Evolutionary conservation across 768 basidiomycete species (phyloP), one percentile per base, ranked within the genome.

Genomic region (Auricularia heimuer): DNA sequence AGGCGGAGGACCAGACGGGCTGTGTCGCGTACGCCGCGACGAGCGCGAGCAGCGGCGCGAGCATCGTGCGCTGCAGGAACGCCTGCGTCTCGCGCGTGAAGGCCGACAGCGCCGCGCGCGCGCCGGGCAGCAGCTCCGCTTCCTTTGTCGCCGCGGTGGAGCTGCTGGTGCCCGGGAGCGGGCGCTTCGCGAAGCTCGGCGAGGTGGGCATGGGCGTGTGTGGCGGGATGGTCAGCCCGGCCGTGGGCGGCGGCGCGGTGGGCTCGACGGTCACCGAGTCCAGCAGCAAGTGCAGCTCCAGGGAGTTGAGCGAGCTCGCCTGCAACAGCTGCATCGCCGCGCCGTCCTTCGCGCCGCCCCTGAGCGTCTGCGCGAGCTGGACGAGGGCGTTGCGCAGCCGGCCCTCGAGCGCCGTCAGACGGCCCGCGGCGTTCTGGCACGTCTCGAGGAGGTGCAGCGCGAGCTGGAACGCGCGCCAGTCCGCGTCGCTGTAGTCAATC

Each of bases 391-490:
- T 76, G 62, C 83, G 82, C 60, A 98, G 71, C 68, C 86, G 89
- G 3, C 73, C 75, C 75, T 98, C 93, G 70, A 96, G 93, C 39
- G 74, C 71, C 3, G 72, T 69, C 34, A 94, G 75, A 29, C 88
- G 85, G 47, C 92, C 90, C 44, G 81, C 82, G 18, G 95, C 81
- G 1, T 83, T 81, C 3, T 88, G 84, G 34, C 88, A 89, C 39
- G 90, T 85, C n/a, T 90, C 86, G 47, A 98, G 82, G 45, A 95
- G 80, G 71, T 93, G 92, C 14, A 98, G 75, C 2, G 85, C 86
- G 11, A 85, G 75, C 74, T 97, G 95, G 65, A 98, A 93, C 35
- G 85, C 81, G 2, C 85, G 82, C 92, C 94, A 97, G 74, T 98
- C 95, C 65, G 92, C 86, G 3, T 87, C 77, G 2, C 90, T 87